Base-by-base conservation (phyloP, 1,139 yeast species). In the Geotrichum carabidarum region DNA sequence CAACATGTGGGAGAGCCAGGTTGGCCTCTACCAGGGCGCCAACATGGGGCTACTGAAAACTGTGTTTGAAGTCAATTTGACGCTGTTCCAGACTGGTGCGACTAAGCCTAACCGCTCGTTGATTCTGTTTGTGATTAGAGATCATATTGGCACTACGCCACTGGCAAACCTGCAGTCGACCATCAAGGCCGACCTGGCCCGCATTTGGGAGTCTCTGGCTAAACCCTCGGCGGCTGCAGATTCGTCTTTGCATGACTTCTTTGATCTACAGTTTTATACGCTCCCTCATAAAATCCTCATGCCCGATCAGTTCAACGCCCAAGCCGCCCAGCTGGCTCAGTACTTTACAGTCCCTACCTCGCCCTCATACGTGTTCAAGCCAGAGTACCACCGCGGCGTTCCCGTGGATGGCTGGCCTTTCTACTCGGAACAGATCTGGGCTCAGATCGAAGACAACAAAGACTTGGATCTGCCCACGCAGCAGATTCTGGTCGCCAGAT, bases 381-480 rank as follows among this genome's bases (percentile, higher is more conserved):
- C 80, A 1, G 77, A 81, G 53, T 91, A 90, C 67, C 96, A 89
- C 65, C 91, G 94, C 62, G 77, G 80, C 53, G 82, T 93, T 50
- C 99, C 99, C 6, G 78, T 93, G 51, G 99, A 93, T 70, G 99
- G 97, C 12, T 93, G 99, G 98, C 81, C 94, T 4, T 73, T 90
- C 71, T 93, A 93, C 65, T 91, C 97, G 0, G 85, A 83, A 55
- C 87, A 84, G 65, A 84, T 96, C 61, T 93, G 99, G 99, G 84
- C 86, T 51, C 96, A 90, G 69, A 93, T 93, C 64, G 95, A 90
- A 69, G 78, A 79, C 58, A 93, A 93, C 71, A 91, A 89, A 70
- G 99, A 93, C 67, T 79, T 93, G 62, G 99, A 93, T 71, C 77
- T 93, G 62, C 99, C 99, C 30, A 91, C 98, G 0, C 99, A 93